Evolutionary conservation across 306 rosid genomes (phyloP), one percentile per base, ranked within the genome.

Genomic region (Begonia masoniana): DNA sequence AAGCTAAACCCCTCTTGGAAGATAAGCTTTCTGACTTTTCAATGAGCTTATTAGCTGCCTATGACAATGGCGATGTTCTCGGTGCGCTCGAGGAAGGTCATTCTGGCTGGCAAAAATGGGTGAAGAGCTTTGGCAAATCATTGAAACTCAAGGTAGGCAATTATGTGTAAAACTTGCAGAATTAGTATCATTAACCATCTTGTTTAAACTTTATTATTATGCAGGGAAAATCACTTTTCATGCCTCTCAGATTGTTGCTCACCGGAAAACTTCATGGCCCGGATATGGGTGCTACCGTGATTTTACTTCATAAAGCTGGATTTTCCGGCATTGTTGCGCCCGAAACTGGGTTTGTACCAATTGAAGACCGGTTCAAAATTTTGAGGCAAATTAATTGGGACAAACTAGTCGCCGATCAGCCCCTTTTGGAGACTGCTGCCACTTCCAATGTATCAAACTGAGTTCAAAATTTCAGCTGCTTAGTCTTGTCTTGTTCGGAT

Each of bases 41-140:
- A 36, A 72, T 64, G 59, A 71, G 73, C 62, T 85, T 91, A 35
- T 19, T 91, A 63, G 86, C 84, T 66, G 94, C 99, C 63, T 86
- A 78, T 64, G 96, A 83, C 60, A 81, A 63, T 36, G 94, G 96
- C 54, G 92, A 83, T 57, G 60, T 91, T 23, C 26, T 63, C 12
- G 62, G 48, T 56, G 94, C 94, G 16, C 92, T 91, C 43, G 96
- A 81, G 76, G 95, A 82, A 63, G 96, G 96, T 51, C 92, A 54
- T 57, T 63, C 81, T 48, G 94, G 99, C 54, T 91, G 96, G 99
- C 77, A 91, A 71, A 86, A 86, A 52, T 91, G 99, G 99, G 88
- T 91, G 64, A 91, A 91, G 68, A 69, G 70, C 77, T 77, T 91
- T 15, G 99, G 99, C 51, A 91, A 91, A 77, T 80, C 84, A 16